Base-by-base conservation (phyloP, 2,329 filamentous ascomycete species). In the Cryphonectria radicalis region DNA sequence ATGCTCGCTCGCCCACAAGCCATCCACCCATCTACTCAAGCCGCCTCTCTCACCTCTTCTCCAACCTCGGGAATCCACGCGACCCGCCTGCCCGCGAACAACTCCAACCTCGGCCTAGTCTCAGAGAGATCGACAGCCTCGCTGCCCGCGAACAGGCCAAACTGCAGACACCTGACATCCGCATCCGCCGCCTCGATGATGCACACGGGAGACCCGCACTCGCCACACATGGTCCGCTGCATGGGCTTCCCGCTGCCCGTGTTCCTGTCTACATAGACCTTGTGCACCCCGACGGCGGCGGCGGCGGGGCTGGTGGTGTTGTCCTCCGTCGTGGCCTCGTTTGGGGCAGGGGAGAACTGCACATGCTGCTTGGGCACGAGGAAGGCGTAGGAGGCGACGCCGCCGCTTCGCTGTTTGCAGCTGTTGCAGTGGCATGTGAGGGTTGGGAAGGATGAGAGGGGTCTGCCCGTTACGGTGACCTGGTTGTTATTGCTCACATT, bases 151-250 rank as follows among this genome's bases (percentile, higher is more conserved):
- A 73, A 73, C 3, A 71, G 60, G 3, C 71, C 71, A 37, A 65
- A 71, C 22, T 73, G 71, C 11, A 73, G 64, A 63, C 71, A 73
- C n/a, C 71, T 32, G 32, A 46, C 28, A 11, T 71, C 69, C 11
- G 50, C 46, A 55, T 57, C 60, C 10, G 22, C 42, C 10, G 68
- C 53, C 69, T 73, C 71, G 35, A 73, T 63, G 14, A 73, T 67
- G 28, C 71, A 73, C 42, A 73, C 71, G 13, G 71, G 71, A 3
- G 63, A 68, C 25, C 71, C 71, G 63, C 71, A 73, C 32, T 71
- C 71, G 68, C 60, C 69, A 35, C 71, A 73, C 69, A 73, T 71
- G n/a, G 65, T 73, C 59, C 71, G 50, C 65, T 68, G 71, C 71
- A 73, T 73, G n/a, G 71, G 68, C 1, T 68, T 25, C 4, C 71